Evolutionary conservation across 129 eudicot species (phyloP), one percentile per base, ranked within the genome.

Genomic region (Centaurea solstitialis): DNA sequence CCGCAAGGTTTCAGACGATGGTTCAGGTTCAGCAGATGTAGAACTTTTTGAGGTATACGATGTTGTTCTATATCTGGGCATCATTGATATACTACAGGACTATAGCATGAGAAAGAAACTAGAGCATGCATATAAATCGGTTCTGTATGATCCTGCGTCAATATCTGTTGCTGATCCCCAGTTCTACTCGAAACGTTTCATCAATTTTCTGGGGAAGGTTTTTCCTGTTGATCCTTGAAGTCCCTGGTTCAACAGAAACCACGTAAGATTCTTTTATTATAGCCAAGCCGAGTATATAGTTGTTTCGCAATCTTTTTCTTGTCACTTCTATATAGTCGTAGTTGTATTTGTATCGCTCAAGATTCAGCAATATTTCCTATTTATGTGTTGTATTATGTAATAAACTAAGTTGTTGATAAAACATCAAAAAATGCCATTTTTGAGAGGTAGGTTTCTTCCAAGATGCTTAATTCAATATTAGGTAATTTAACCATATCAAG

Each of bases 21-120:
- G 80, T 59, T 20, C 77, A 0, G 97, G 86, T 79, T 84, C 98
- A 82, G 75, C 84, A 47, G 98, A 91, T 74, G 91, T 91, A 28
- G 99, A 96, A 69, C 97, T 93, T 1, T 93, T 93, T 78, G 99
- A 96, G 88, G 97, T 91, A 41, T 96, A 91, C 18, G 95, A 96
- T 45, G 98, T 93, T 33, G 95, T 96, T 77, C 89, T 96, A 68
- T 96, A 93, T 81, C 91, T 96, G 65, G 99, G 99, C 70, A 83
- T 91, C 13, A 96, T 96, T 17, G 99, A 96, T 80, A 96, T 96
- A 84, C 76, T 96, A 70, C 98, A 96, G 81, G 92, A 96, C 24
- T 96, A 96, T 87, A 93, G 85, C 91, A 17, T 86, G 83, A 91
- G 75, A 78, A 96, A 96, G 94, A 96, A 93, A 79, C 5, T 90